Base-by-base conservation (phyloP, 129 eudicot genomes). In the Helianthus tuberosus region DNA sequence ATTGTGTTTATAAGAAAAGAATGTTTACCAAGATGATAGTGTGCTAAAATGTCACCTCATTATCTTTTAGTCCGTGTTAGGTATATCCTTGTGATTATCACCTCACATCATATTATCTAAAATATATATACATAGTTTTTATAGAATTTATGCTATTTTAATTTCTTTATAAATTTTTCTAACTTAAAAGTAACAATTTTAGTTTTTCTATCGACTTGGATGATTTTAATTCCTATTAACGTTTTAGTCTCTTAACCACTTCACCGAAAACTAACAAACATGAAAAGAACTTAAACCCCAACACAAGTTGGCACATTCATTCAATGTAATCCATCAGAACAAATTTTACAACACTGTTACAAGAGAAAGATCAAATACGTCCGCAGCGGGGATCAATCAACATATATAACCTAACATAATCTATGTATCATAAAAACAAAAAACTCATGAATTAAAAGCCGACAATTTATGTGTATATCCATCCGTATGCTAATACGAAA, bases 401-500 rank as follows among this genome's bases (percentile, higher is more conserved):
- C 43, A 59, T 59, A 57, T 57, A 59, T 29, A 59, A 59, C n/a
- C 65, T 59, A 59, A 59, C 65, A 59, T 59, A 5, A 29, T 59
- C 65, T 11, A 8, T 27, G 8, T 59, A 51, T 17, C 12, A 51
- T 51, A 41, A 41, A 41, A 53, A 53, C 15, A 52, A 54, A 54
- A 59, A 5, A 41, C 64, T 59, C 65, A 11, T 27, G 65, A 59
- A 11, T 11, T n/a, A 25, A 59, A 59, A 59, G 10, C 65, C 65
- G 65, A 59, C 65, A 16, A 59, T 27, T 59, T 59, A 59, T 59
- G 65, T 25, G 41, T 59, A 59, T 59, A 59, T 59, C 15, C 39
- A 59, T 59, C 63, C n/a, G 41, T 59, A 59, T 59, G 27, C 65
- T 78, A 91, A 62, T 91, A 88, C 3, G 97, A 87, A 78, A 91